phyloP scores from a whole-genome alignment of 2,329 filamentous ascomycete genomes.

The Ceratocystis albifundus region DNA sequence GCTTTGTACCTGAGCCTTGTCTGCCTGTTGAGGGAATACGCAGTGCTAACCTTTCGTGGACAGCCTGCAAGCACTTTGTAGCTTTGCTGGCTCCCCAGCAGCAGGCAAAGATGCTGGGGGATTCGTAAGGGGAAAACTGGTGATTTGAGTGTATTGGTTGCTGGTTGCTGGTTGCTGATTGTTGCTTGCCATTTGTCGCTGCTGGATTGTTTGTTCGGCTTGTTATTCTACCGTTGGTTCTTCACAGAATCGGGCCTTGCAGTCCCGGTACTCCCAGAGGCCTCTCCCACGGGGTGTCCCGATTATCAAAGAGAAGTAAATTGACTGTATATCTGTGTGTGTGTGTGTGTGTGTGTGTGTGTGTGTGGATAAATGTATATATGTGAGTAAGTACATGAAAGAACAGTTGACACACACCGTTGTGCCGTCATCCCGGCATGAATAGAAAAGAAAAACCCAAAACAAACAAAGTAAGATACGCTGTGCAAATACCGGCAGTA shows the following conservation, averaged over 20 bases:
- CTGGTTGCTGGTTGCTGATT: neutral
- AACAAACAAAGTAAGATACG: neutral
- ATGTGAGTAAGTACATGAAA: neutral
- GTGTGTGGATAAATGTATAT: neutral
- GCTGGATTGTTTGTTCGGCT: neutral
- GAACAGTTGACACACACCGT: neutral
- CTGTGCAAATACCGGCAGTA: neutral
- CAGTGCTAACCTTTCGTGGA: neutral
- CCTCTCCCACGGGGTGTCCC: neutral
- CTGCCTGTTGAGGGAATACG: neutral
- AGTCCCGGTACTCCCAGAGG: neutral
- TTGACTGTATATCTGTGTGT: neutral
- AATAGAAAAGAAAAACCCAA: conserved; percentile 4
- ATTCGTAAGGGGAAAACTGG: too few relatives aligned
- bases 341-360: neutral
- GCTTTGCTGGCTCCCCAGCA: neutral
- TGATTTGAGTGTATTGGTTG: neutral
- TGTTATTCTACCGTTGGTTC: neutral
- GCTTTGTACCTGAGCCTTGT: neutral
- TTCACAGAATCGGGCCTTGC: neutral
- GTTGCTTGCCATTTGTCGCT: neutral
- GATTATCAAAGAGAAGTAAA: neutral
- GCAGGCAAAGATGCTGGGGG: neutral
- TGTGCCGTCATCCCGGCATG: conserved; percentile 18
- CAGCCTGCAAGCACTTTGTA: conserved; percentile 4